Base-by-base conservation (phyloP, 139 green algal species). In the Volvox africanus region DNA sequence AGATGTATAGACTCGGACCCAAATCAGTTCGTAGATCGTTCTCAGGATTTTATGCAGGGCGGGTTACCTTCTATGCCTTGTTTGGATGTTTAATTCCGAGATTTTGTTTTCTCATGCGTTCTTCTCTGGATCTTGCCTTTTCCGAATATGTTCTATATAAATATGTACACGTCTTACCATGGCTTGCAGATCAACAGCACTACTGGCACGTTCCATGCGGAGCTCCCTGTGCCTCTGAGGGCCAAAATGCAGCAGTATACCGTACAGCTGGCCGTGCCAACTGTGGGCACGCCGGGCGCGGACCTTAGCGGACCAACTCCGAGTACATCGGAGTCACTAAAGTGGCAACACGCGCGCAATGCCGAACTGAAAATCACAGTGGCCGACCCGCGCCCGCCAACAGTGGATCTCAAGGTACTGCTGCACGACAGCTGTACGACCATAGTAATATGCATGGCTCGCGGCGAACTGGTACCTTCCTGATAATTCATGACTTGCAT, bases 311-410 rank as follows among this genome's bases (percentile, higher is more conserved):
- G 22, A 35, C 71, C 71, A 9, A 21, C 71, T 79, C 71, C 71
- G 32, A 30, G 71, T n/a, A 21, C 24, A n/a, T 16, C 24, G 44
- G n/a, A 65, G 11, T 67, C n/a, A 1, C 20, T 21, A 9, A 76
- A 6, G 11, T 87, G 44, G 55, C 12, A 30, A 16, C 26, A 22
- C 36, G 80, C 55, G 11, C 55, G 26, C 20, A 19, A 86, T 6
- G 92, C 71, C 0, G n/a, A 50, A 2, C 35, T 82, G 0, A 76
- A 16, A 33, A 91, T 96, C 69, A 93, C 87, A 1, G 88, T 95
- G 2, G 93, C 88, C 0, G 93, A 95, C 77, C 94, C 94, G 0
- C 61, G 94, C 28, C 92, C 93, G 2, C 94, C 94, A 28, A 96
- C 94, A 35, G 75, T 35, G 32, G 91, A 91, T 2, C 92, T 96